Evolutionary conservation across 148 eudicot species (phyloP).

Genomic region (Rheum nobile): DNA sequence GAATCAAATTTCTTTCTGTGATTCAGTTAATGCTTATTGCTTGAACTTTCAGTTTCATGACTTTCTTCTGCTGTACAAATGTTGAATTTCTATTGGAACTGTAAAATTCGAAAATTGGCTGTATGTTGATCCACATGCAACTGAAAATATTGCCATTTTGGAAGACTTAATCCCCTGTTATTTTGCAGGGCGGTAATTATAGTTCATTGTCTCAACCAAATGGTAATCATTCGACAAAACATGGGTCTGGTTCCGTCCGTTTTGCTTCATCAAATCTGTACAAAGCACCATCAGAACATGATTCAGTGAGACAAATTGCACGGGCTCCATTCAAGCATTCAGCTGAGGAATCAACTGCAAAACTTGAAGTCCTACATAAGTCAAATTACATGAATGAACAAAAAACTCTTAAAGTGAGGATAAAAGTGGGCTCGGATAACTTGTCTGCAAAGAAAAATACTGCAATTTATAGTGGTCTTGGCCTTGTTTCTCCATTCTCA

Average conservation of each 20-base stretch:
- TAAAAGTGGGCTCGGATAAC: constrained; percentile 75
- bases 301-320: constrained; percentile 22
- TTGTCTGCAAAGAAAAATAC: constrained; percentile 54
- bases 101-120: neutral
- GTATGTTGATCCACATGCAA: neutral
- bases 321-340: constrained; percentile 4
- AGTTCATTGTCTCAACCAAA: constrained; percentile 33
- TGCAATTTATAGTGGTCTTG: constrained; percentile 90
- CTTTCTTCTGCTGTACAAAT: neutral
- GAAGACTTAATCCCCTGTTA: constrained; percentile 16
- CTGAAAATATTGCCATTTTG: constrained; percentile 10
- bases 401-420: constrained; percentile 64
- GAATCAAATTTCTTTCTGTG: neutral
- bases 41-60: neutral
- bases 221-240: constrained; percentile 34
- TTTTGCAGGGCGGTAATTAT: constrained; percentile 42
- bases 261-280: constrained; percentile 22
- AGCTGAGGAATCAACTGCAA: constrained; percentile 10
- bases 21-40: neutral
- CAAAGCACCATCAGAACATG: constrained; percentile 25
- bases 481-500: constrained; percentile 72
- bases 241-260: constrained; percentile 28
- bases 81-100: neutral
- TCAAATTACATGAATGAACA: constrained; percentile 31
- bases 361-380: neutral